Evolutionary conservation across 2,329 filamentous ascomycete species (phyloP), one percentile per base, ranked within the genome.

Genomic region (Tolypocladium cylindrosporum): DNA sequence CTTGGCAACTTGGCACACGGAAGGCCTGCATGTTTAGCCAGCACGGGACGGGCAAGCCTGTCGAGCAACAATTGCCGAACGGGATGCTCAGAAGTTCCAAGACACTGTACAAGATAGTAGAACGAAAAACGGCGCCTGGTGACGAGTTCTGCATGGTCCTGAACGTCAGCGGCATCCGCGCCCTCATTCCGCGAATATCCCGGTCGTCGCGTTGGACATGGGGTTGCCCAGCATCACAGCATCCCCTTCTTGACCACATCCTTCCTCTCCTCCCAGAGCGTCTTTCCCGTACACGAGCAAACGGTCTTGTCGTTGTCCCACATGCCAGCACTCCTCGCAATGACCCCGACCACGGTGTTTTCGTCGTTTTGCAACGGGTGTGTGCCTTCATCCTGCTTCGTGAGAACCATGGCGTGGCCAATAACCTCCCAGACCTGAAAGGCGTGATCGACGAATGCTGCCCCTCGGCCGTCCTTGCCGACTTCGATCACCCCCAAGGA

Each of bases 271-370:
- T 99, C 89, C 94, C 94, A 99, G 13, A 99, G 84, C 58, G 92
- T 97, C 84, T 97, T 97, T 4, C 94, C 94, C 42, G 91, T 96
- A 74, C 94, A 99, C 54, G 91, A 96, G 72, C 94, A 99, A 7
- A 99, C 93, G 52, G 90, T 96, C 81, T 97, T 99, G 71, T 97
- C 91, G 67, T 99, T 96, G 72, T 97, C 93, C 94, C 94, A 99
- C 61, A 96, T 88, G n/a, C 94, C 94, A 19, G 94, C 93, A 72
- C 92, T 97, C 69, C 94, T 81, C 54, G 94, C 94, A 74, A 99
- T 90, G 55, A 99, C 92, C 10, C 94, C 94, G 2, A 96, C 90
- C 55, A 97, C 78, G 24, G 91, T 96, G 71, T 95, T 85, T 57
- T 86, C 81, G 69, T 96, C 90, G 64, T 96, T 92, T 66, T 80